These are phyloP conservation scores for Ochetophila trinervis DNA, from an alignment of 306 rosid genomes.

Conservation along the genomic window DNA sequence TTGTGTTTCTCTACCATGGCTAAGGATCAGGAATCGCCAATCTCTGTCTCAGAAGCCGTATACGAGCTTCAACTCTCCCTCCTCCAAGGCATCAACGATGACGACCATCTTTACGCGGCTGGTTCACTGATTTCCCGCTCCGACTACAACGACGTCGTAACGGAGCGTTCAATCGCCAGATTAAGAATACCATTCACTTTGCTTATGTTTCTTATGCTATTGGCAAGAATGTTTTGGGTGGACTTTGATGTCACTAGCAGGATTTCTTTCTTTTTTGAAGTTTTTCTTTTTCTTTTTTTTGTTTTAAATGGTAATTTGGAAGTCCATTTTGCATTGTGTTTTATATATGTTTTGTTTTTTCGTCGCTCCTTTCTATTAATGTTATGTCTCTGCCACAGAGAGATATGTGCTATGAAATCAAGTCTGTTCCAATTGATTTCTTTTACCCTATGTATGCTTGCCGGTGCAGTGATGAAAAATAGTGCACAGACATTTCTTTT, in stretches of 20 bases:
- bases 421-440: no score
- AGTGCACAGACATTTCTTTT: no score
- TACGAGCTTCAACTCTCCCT: slow-evolving; percentile 62
- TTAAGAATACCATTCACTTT: not conserved
- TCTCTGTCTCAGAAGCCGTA: slow-evolving; percentile 53
- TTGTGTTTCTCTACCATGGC: slow-evolving; percentile 36
- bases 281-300: no score
- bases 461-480: no score
- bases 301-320: no score
- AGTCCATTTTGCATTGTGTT: no score
- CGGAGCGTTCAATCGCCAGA: slow-evolving; percentile 68
- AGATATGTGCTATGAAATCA: no score
- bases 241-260: not conserved
- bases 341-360: no score
- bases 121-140: slow-evolving; percentile 74
- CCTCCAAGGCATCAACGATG: slow-evolving; percentile 59
- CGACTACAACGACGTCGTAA: slow-evolving; percentile 79
- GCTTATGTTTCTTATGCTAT: not conserved
- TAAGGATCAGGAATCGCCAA: slow-evolving; percentile 25
- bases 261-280: no score
- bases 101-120: slow-evolving; percentile 69
- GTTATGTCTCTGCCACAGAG: no score
- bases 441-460: no score
- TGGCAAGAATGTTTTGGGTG: not conserved
- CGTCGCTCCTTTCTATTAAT: no score